A percentile compares a stretch with the other conserved stretches of the same genome.
Evolutionary conservation across 306 rosid genomes (phyloP).

Genomic region (Astragalus glycyphyllos): DNA sequence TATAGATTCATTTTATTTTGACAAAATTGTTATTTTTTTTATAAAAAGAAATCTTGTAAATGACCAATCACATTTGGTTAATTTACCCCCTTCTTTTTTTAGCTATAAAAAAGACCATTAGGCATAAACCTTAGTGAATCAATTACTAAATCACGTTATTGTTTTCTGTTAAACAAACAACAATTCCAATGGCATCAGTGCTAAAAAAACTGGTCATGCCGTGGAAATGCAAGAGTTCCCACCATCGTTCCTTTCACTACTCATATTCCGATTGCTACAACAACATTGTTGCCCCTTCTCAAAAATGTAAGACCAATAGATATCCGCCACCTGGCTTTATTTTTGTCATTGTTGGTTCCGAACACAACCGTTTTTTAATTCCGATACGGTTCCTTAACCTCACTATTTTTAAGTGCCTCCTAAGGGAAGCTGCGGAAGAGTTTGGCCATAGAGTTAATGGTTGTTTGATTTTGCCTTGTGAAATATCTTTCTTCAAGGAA

Average conservation of each 20-base stretch:
- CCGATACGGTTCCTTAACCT: constrained; percentile 52
- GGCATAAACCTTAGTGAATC: background rate
- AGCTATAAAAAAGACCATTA: background rate
- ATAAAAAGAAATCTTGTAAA: no score
- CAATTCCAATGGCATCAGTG: background rate
- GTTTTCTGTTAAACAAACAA: no score
- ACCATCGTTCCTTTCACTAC: background rate
- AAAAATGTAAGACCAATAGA: background rate
- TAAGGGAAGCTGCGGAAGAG: constrained; percentile 45
- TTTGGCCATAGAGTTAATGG: constrained; percentile 41
- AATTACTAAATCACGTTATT: no score
- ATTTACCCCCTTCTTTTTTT: no score
- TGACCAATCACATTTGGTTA: no score
- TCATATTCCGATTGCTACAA: background rate
- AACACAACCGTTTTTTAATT: constrained; percentile 43
- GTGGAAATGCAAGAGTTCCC: background rate
- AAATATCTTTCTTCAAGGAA: constrained; percentile 18
- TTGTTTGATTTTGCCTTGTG: constrained; percentile 36
- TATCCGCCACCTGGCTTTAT: constrained; percentile 38
- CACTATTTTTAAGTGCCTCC: constrained; percentile 38
- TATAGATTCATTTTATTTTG: no score
- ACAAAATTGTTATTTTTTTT: no score
- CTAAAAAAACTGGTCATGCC: background rate
- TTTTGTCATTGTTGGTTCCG: constrained; percentile 44
- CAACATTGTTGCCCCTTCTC: background rate